Conservation (phyloP, 1,284 basidiomycete genomes). For the Abortiporus biennis region DNA sequence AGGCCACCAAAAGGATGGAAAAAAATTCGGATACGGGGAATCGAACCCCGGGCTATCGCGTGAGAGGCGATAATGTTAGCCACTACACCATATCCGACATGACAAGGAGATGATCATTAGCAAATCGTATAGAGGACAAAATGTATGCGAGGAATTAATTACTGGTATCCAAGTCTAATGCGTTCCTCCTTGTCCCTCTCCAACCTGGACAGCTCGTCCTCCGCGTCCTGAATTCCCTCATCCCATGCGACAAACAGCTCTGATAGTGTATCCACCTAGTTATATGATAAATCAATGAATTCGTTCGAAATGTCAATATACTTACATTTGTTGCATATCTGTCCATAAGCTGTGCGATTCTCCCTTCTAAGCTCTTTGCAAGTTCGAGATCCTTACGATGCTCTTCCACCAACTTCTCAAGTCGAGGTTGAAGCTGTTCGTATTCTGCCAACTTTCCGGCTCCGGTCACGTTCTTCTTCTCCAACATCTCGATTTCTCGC, state of each 20-base stretch:
- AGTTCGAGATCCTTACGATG: conserved; percentile 53
- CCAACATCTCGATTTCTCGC: conserved; percentile 64
- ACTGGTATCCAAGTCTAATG: conserved; percentile 6
- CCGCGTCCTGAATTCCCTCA: conserved; percentile 57
- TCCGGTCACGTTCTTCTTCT: conserved; percentile 61
- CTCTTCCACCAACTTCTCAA: conserved; percentile 48
- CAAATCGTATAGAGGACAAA: no score
- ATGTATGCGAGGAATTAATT: no score
- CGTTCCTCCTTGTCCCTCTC: conserved; percentile 42
- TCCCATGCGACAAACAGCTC: conserved; percentile 81
- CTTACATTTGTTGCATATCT: conserved; percentile 61
- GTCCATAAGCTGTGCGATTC: conserved; percentile 58
- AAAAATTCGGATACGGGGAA: no score
- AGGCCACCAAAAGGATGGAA: no score
- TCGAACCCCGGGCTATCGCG: no score
- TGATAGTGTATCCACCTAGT: conserved; percentile 67
- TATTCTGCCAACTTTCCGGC: conserved; percentile 71
- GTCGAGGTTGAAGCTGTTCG: conserved; percentile 53
- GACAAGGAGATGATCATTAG: no score
- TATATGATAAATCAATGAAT: neutral
- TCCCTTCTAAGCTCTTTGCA: conserved; percentile 53
- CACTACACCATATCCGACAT: no score
- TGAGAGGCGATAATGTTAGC: no score
- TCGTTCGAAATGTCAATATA: conserved; percentile 2
- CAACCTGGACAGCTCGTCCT: conserved; percentile 46